phyloP scores from a whole-genome alignment of 2,329 filamentous ascomycete species.

The Clarireedia paspali region DNA sequence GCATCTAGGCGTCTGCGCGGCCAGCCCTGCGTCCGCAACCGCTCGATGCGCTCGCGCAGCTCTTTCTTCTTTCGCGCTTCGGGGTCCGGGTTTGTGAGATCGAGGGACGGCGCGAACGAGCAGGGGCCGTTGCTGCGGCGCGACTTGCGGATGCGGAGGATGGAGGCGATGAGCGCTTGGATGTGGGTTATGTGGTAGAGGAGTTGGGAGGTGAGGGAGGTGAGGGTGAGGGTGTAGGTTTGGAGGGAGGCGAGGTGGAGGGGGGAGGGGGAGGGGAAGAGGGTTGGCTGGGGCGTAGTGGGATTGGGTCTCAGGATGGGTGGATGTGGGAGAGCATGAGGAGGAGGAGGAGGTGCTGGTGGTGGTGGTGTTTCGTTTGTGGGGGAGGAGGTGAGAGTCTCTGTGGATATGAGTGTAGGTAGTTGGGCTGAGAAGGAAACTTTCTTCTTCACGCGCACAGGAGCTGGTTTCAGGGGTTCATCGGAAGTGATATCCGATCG shows the following conservation, averaged over 20 bases:
- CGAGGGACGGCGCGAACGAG: conserved; percentile 1
- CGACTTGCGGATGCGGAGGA: conserved; percentile 13
- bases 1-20: conserved; percentile 21
- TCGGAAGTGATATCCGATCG: background rate
- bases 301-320: background rate
- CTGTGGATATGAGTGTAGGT: background rate
- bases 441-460: conserved; percentile 23
- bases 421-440: conserved; percentile 20
- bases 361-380: background rate
- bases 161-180: conserved; percentile 11
- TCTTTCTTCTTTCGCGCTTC: background rate
- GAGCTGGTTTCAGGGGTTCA: conserved; percentile 5
- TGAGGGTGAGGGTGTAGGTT: conserved; percentile 12
- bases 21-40: conserved; percentile 18
- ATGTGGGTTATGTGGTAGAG: conserved; percentile 7
- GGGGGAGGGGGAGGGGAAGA: background rate
- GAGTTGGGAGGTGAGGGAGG: conserved; percentile 10
- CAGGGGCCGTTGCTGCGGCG: conserved; percentile 16
- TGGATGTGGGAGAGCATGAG: background rate
- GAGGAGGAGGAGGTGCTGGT: background rate
- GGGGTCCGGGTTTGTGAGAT: background rate
- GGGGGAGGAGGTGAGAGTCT: background rate
- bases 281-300: background rate
- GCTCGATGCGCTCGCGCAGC: conserved; percentile 13
- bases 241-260: background rate